Base-by-base conservation (phyloP, 139 green algal species). In the Gonium pectorale region DNA sequence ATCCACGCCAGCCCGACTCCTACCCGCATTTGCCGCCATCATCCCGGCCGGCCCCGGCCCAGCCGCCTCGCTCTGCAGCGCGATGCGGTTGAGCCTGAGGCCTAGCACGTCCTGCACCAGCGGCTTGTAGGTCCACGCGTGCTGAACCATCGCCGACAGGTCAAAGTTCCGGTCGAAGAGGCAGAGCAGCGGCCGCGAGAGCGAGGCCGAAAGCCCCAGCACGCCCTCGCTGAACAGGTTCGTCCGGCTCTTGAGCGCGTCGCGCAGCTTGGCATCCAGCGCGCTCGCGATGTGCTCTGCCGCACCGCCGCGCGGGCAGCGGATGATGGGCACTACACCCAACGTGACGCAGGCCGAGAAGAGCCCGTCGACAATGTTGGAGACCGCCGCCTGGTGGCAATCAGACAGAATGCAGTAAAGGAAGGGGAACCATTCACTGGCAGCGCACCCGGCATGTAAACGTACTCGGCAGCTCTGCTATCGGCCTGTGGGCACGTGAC, bases 91-190 rank as follows among this genome's bases (percentile, higher is more conserved):
- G 0, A 98, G 88, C 27, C 91, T 84, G 91, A 99, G 85, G n/a
- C 92, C 93, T 62, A 99, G 88, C 64, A 98, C 90, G 81, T 99
- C 97, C 51, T 94, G 89, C 77, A 99, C 98, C n/a, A 99, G 87
- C 19, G 98, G 96, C 80, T 98, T 95, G 90, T 99, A 99, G 0
- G 94, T 97, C 95, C 96, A 99, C 21, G 86, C 66, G 85, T 99
- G 98, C 89, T 99, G 95, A 82, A 99, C 85, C 71, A 90, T 89
- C 11, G 91, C 89, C 11, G 89, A 90, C 26, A 99, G 91, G 91
- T 99, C 98, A 80, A 98, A 99, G 90, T 98, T 99, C 62, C 98
- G 92, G 91, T 99, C 98, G 75, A 99, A 98, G 0, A 99, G 89
- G 72, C 90, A 94, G 43, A 99, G 92, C 81, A 99, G 89, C n/a